A percentile compares a stretch with the other conserved stretches of the same genome.
Conservation (phyloP, 495 filamentous ascomycete genomes). For the Delitschia confertaspora region DNA sequence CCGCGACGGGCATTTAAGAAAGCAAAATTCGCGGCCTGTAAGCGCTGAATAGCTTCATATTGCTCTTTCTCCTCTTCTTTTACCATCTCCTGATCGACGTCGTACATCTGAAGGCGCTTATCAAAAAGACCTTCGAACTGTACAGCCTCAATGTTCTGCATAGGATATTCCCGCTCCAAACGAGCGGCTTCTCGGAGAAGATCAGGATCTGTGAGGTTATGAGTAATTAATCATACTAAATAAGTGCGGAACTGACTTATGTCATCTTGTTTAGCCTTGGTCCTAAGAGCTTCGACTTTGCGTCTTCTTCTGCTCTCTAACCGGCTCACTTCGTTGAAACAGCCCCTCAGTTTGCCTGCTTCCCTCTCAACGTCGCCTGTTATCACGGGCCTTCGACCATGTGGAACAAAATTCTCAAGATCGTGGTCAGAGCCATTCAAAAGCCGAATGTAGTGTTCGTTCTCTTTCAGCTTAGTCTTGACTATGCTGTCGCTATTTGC, state of each 20-base stretch:
- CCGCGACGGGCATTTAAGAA: constrained; percentile 65
- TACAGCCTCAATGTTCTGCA: constrained; percentile 69
- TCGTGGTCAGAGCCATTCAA: constrained; percentile 69
- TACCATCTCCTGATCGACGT: constrained; percentile 61
- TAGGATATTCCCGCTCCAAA: constrained; percentile 76
- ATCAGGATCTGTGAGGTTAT: constrained; percentile 44
- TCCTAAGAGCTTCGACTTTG: constrained; percentile 63
- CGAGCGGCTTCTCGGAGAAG: constrained; percentile 75
- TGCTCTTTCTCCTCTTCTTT: constrained; percentile 68
- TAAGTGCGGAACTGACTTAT: constrained; percentile 51
- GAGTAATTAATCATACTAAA: constrained; percentile 9
- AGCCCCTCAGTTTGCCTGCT: constrained; percentile 59
- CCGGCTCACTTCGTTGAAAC: constrained; percentile 72
- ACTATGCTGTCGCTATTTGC: constrained; percentile 75
- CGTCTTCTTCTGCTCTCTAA: constrained; percentile 68
- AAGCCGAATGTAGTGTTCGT: constrained; percentile 62
- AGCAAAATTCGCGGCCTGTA: constrained; percentile 65
- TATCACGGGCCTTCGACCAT: constrained; percentile 66
- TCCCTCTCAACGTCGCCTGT: constrained; percentile 72
- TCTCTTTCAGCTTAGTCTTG: constrained; percentile 64
- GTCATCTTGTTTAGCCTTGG: constrained; percentile 78
- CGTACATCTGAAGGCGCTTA: constrained; percentile 67
- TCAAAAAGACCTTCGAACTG: constrained; percentile 92
- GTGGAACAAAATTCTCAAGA: constrained; percentile 81
- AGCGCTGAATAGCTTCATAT: constrained; percentile 54